These are phyloP conservation scores for Aulographum hederae DNA, from an alignment of 2,329 filamentous ascomycete species.

Conservation along the genomic window DNA sequence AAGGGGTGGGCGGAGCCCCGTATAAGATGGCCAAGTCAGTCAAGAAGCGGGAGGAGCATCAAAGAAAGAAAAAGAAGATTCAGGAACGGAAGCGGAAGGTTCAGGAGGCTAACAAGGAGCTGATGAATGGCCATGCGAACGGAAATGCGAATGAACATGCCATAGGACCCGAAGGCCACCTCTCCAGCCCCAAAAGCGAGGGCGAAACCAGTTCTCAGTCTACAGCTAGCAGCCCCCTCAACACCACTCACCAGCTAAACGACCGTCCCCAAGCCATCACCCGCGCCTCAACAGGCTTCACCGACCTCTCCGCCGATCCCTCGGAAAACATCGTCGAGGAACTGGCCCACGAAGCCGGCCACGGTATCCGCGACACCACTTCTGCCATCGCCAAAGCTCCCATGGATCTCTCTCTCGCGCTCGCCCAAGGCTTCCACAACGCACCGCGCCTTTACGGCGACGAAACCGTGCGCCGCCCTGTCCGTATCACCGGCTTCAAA, in stretches of 20 bases:
- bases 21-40: slow-evolving; percentile 40
- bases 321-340: slow-evolving; percentile 15
- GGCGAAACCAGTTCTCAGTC: too few species aligned
- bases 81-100: too few species aligned
- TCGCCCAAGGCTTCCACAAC: slow-evolving; percentile 79
- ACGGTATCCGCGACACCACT: slow-evolving; percentile 53
- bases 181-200: too few species aligned
- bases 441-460: slow-evolving; percentile 74
- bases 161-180: too few species aligned
- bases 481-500: slow-evolving; percentile 60
- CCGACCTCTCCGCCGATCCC: slow-evolving; percentile 13
- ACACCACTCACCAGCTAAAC: too few species aligned
- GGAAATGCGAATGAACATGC: too few species aligned
- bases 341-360: slow-evolving; percentile 34
- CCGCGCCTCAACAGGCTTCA: too few species aligned
- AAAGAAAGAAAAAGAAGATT: slow-evolving; percentile 25
- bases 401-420: slow-evolving; percentile 65
- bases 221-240: too few species aligned
- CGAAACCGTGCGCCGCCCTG: slow-evolving; percentile 56
- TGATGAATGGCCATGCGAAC: too few species aligned
- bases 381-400: slow-evolving; percentile 61
- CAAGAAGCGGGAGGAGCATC: slow-evolving; percentile 33
- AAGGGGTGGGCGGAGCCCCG: slow-evolving; percentile 47
- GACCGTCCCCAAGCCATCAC: too few species aligned
- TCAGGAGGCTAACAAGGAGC: too few species aligned